A percentile compares a stretch with the other conserved stretches of the same genome.
phyloP scores from a whole-genome alignment of 2,329 filamentous ascomycete species.

The Verticillium albo-atrum region DNA sequence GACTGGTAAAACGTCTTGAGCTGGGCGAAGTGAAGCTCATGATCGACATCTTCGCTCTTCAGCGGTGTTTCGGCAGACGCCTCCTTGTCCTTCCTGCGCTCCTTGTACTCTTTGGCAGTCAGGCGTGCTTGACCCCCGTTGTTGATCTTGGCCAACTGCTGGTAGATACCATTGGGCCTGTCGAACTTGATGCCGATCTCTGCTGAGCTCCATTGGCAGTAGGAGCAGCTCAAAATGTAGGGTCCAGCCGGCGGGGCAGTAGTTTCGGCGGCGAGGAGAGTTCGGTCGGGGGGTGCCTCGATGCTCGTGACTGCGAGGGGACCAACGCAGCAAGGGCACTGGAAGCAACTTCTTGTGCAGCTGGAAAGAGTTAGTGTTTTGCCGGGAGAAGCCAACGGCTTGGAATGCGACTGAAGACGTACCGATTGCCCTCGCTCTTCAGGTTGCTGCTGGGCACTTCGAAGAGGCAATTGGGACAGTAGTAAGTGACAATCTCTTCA shows the following conservation, averaged over 20 bases:
- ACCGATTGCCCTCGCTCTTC: conserved; percentile 91
- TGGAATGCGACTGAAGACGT: conserved; percentile 20
- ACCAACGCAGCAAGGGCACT: conserved; percentile 84
- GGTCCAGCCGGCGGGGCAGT: conserved; percentile 35
- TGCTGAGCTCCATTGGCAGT: conserved; percentile 88
- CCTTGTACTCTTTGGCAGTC: conserved; percentile 46
- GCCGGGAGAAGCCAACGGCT: neutral
- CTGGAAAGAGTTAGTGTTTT: conserved; percentile 35
- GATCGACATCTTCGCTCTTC: conserved; percentile 45
- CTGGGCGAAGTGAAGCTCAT: conserved; percentile 68
- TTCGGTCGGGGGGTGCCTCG: conserved; percentile 48
- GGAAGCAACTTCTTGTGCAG: conserved; percentile 92
- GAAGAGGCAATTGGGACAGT: conserved; percentile 91
- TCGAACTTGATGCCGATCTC: conserved; percentile 90
- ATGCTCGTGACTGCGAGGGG: conserved; percentile 72
- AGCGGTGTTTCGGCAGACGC: conserved; percentile 34
- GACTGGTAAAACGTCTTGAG: conserved; percentile 77
- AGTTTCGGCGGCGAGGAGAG: conserved; percentile 38
- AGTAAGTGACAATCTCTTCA: conserved; percentile 93
- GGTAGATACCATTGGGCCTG: conserved; percentile 79
- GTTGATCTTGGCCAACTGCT: conserved; percentile 70
- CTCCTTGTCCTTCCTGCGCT: conserved; percentile 42
- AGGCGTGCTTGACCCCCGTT: conserved; percentile 52
- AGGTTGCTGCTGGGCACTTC: conserved; percentile 92
- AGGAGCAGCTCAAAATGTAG: conserved; percentile 79